Percentiles rank a stretch among this genome's conserved stretches.
Conservation (phyloP, 73 alveolate species). For the Stentor coeruleus region DNA sequence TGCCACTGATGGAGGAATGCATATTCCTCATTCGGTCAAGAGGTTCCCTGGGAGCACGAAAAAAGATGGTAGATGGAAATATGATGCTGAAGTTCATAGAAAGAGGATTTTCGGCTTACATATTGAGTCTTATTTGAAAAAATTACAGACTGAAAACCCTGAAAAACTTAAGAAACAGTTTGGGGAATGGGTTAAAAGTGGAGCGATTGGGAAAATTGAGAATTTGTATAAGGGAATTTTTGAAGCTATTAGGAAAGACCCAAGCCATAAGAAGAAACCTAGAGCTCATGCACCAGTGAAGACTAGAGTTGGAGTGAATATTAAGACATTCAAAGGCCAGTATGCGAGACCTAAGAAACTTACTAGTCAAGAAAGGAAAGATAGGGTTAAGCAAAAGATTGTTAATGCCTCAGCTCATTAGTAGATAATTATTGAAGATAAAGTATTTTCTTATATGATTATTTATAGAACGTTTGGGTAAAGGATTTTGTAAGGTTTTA, state of each 20-base stretch:
- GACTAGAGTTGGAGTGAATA: background rate
- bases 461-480: background rate
- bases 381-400: background rate
- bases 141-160: too few relatives aligned
- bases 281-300: background rate
- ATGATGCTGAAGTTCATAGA: conserved; percentile 90
- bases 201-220: too few relatives aligned
- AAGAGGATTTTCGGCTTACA: conserved; percentile 97
- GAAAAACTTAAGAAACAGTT: too few relatives aligned
- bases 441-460: background rate
- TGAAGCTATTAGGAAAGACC: too few relatives aligned
- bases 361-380: background rate
- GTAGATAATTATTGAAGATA: background rate
- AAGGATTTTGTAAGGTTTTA: background rate
- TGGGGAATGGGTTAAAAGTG: too few relatives aligned
- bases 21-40: conserved; percentile 97
- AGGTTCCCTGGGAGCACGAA: conserved; percentile 97
- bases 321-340: background rate
- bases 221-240: too few relatives aligned
- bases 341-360: background rate
- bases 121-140: too few relatives aligned
- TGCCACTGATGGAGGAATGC: conserved; percentile 99
- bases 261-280: background rate
- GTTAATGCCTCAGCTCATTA: background rate
- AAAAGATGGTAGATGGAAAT: conserved; percentile 69